Evolutionary conservation across 1,284 basidiomycete species (phyloP).

Genomic region (Vanrija sp.): DNA sequence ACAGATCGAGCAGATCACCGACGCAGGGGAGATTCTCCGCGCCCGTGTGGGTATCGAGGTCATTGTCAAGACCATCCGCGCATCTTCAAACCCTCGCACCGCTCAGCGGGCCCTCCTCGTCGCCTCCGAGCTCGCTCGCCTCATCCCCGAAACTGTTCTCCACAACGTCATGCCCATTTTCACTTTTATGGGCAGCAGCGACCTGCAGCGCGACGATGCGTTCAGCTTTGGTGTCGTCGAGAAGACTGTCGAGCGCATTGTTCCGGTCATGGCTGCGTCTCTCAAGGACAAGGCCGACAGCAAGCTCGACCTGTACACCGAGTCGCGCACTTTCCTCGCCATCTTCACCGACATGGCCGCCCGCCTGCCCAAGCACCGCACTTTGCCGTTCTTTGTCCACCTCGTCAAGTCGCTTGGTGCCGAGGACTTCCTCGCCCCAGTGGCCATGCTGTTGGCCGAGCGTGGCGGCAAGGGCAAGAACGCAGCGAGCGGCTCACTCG

Average conservation of each 20-base stretch:
- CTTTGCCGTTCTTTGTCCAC: constrained; percentile 71
- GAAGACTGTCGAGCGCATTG: constrained; percentile 86
- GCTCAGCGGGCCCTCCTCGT: constrained; percentile 91
- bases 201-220: constrained; percentile 92
- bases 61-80: constrained; percentile 80
- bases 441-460: constrained; percentile 82
- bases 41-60: constrained; percentile 61
- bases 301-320: constrained; percentile 60
- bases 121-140: constrained; percentile 74
- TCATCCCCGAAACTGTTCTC: constrained; percentile 84
- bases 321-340: constrained; percentile 42
- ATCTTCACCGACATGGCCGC: constrained; percentile 51
- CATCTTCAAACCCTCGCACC: constrained; percentile 85
- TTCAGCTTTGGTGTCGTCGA: constrained; percentile 95
- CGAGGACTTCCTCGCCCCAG: constrained; percentile 73
- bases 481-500: constrained; percentile 31
- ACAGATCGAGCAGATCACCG: constrained; percentile 58
- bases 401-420: constrained; percentile 81
- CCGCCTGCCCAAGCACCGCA: constrained; percentile 49
- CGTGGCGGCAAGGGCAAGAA: constrained; percentile 58
- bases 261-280: constrained; percentile 84
- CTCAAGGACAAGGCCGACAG: constrained; percentile 57
- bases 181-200: constrained; percentile 96
- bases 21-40: constrained; percentile 35
- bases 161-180: constrained; percentile 98